These are phyloP conservation scores for Atalantia buxifolia DNA, from an alignment of 345 rosid genomes.

Conservation along the genomic window DNA sequence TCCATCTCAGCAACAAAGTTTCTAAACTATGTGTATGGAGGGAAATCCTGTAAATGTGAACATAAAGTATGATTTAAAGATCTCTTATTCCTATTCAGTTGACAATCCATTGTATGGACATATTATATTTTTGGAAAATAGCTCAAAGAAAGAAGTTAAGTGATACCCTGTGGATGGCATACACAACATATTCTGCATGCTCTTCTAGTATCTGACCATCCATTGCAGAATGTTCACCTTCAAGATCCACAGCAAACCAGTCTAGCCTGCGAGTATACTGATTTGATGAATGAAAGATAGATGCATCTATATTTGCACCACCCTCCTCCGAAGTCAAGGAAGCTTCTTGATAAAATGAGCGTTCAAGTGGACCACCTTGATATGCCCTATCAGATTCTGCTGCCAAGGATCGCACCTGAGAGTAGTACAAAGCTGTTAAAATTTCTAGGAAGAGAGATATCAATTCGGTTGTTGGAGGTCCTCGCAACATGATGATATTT, in stretches of 20 bases:
- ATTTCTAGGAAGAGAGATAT: not conserved
- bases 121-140: conserved; percentile 11
- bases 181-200: conserved; percentile 94
- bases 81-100: not conserved
- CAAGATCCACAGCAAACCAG: conserved; percentile 99
- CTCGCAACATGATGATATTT: not conserved
- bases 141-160: conserved; percentile 23
- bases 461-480: not conserved
- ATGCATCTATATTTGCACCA: conserved; percentile 32
- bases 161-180: conserved; percentile 92
- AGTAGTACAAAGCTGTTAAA: conserved; percentile 8
- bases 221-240: conserved; percentile 99
- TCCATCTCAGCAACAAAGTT: not conserved
- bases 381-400: conserved; percentile 94
- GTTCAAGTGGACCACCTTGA: conserved; percentile 85
- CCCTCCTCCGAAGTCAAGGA: conserved; percentile 45
- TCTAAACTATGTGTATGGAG: not conserved
- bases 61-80: not conserved
- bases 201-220: conserved; percentile 96
- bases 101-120: not conserved
- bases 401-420: conserved; percentile 88
- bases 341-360: conserved; percentile 71
- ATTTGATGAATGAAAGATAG: conserved; percentile 51
- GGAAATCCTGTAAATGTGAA: not conserved
- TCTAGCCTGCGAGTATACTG: conserved; percentile 66